A percentile compares a stretch with the other conserved stretches of the same genome.
Conservation (phyloP, 345 rosid species). For the Kandelia obovata region DNA sequence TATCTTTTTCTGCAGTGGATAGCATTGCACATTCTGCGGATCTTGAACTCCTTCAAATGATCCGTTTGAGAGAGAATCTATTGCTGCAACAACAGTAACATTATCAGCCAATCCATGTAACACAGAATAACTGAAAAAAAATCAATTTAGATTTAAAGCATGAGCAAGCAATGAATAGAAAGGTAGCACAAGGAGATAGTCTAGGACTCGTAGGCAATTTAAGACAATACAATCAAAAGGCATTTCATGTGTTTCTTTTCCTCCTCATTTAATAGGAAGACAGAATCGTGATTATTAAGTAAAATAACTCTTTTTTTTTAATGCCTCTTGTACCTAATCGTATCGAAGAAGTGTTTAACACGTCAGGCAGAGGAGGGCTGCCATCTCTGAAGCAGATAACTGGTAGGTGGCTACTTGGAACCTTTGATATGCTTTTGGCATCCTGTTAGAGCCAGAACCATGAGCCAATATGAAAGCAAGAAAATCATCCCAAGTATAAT, state of each 20-base stretch:
- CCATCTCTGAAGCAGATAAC: slow-evolving; percentile 89
- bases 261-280: not conserved
- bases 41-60: slow-evolving; percentile 46
- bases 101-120: slow-evolving; percentile 10
- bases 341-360: slow-evolving; percentile 41
- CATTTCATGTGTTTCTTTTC: not conserved
- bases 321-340: slow-evolving; percentile 48
- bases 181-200: not conserved
- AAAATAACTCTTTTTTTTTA: not conserved
- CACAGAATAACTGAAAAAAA: not conserved
- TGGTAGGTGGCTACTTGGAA: slow-evolving; percentile 56
- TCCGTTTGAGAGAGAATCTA: slow-evolving; percentile 48
- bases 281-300: not conserved
- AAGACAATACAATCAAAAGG: not conserved
- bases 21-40: slow-evolving; percentile 67
- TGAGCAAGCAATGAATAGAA: not conserved
- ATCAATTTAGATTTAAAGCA: not conserved
- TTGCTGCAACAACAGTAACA: slow-evolving; percentile 23
- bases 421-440: slow-evolving; percentile 37
- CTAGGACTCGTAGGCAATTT: not conserved
- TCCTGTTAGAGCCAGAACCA: slow-evolving; percentile 38
- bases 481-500: not conserved
- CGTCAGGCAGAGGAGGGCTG: slow-evolving; percentile 88
- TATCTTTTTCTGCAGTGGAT: slow-evolving; percentile 73
- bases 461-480: slow-evolving; percentile 10